Base-by-base conservation (phyloP, 2,329 filamentous ascomycete species). In the Hymenoscyphus linearis region DNA sequence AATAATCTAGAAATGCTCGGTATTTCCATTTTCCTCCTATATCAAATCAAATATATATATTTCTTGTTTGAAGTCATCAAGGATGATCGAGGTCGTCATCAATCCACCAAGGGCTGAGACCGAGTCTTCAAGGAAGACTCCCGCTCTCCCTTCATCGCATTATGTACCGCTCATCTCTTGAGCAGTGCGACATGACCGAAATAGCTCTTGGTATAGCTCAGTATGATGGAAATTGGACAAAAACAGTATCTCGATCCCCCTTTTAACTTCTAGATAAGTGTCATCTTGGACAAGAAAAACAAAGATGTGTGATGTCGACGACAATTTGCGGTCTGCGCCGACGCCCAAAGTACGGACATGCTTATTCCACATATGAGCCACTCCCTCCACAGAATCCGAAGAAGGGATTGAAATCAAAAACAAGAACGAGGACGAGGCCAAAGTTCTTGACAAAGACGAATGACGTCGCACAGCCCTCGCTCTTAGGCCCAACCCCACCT, bases 301-400 rank as follows among this genome's bases (percentile, higher is more conserved):
- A 18, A 60, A 22, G 36, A 55, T 60, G 58, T 60, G 25, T 25
- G 31, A 22, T 26, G 36, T 50, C 52, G 58, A 22, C 57, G 18
- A 55, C 58, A 55, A 26, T 60, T 26, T 60, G 58, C 18, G 58
- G 58, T 50, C n/a, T 60, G 53, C 52, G 53, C 4, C 36, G 12
- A 55, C 31, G n/a, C 27, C 34, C 36, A 18, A 44, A 36, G 9
- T 31, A 4, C 27, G 27, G 27, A 31, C 27, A 31, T 7, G 27
- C 4, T 7, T 31, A 31, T 7, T 5, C 27, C 27, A 31, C 4
- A 27, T 59, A 59, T 25, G 40, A 40, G 22, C 13, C 34, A 13
- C 57, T 55, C n/a, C 9, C 16, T 27, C 57, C 50, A 25, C 22
- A 31, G 16, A 35, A 54, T 14, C 34, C 35, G 4, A 54, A 22